Conservation (phyloP, 495 filamentous ascomycete genomes). For the Aspergillus ellipticus region DNA sequence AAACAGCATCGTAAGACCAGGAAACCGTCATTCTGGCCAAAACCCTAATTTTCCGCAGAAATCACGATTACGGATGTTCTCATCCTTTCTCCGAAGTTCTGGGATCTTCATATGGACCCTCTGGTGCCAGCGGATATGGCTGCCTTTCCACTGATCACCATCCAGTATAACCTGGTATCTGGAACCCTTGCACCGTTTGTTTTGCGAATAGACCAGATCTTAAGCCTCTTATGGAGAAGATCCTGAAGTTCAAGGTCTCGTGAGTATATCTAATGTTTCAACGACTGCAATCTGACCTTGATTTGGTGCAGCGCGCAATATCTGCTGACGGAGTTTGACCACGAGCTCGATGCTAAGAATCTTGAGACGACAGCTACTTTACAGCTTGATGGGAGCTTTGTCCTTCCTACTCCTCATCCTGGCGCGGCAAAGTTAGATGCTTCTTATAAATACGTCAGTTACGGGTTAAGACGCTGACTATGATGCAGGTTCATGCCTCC, state of each 20-base stretch:
- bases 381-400: not conserved
- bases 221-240: not conserved
- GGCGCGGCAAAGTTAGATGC: not conserved
- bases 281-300: not conserved
- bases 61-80: constrained; percentile 2
- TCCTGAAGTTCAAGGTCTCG: not conserved
- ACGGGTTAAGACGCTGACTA: not conserved
- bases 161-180: not conserved
- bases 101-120: not conserved
- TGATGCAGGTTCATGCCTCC: constrained; percentile 8
- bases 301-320: not conserved
- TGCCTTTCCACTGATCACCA: not conserved
- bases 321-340: not conserved
- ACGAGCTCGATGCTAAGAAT: not conserved
- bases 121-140: not conserved
- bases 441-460: not conserved
- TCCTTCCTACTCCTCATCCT: not conserved
- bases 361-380: not conserved
- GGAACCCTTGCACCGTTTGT: not conserved
- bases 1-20: not conserved
- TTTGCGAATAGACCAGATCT: not conserved
- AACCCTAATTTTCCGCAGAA: not conserved
- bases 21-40: not conserved
- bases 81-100: not conserved
- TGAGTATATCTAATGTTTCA: not conserved